Percentiles rank a stretch among this genome's conserved stretches.
phyloP scores from a whole-genome alignment of 2,329 filamentous ascomycete species.

The Emergomyces pasteurianus region DNA sequence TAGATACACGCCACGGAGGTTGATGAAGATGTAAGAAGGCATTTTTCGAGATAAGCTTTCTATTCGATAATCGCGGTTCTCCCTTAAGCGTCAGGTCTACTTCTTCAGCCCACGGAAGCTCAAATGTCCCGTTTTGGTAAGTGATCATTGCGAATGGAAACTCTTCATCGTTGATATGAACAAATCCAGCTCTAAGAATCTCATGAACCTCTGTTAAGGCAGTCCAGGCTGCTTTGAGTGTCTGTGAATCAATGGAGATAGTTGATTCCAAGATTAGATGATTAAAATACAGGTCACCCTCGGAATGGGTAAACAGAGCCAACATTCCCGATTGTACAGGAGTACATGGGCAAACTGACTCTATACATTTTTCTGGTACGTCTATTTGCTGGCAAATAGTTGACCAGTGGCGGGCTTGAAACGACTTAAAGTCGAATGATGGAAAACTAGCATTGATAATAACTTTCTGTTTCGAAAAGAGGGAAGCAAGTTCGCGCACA shows the following conservation, averaged over 20 bases:
- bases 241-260: slow-evolving; percentile 23
- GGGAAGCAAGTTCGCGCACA: slow-evolving; percentile 21
- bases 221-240: slow-evolving; percentile 49
- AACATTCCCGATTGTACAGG: slow-evolving; percentile 70
- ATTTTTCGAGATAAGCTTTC: slow-evolving; percentile 5
- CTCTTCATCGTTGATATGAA: slow-evolving; percentile 46
- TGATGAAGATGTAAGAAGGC: slow-evolving; percentile 37
- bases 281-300: slow-evolving; percentile 64
- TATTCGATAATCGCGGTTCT: neutral
- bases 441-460: slow-evolving; percentile 16
- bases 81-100: slow-evolving; percentile 1
- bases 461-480: slow-evolving; percentile 28
- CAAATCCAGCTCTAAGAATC: slow-evolving; percentile 68
- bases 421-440: slow-evolving; percentile 39
- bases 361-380: slow-evolving; percentile 30
- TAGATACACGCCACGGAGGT: slow-evolving; percentile 52
- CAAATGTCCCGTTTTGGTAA: slow-evolving; percentile 29
- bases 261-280: slow-evolving; percentile 46
- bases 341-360: slow-evolving; percentile 63
- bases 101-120: slow-evolving; percentile 28
- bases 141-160: slow-evolving; percentile 65
- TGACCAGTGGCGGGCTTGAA: slow-evolving; percentile 35
- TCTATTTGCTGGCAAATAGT: slow-evolving; percentile 20
- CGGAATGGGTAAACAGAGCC: slow-evolving; percentile 56
- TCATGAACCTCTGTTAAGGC: slow-evolving; percentile 44